These are phyloP conservation scores for Neurospora crassa DNA, from an alignment of 2,329 filamentous ascomycete species.

Conservation along the genomic window DNA sequence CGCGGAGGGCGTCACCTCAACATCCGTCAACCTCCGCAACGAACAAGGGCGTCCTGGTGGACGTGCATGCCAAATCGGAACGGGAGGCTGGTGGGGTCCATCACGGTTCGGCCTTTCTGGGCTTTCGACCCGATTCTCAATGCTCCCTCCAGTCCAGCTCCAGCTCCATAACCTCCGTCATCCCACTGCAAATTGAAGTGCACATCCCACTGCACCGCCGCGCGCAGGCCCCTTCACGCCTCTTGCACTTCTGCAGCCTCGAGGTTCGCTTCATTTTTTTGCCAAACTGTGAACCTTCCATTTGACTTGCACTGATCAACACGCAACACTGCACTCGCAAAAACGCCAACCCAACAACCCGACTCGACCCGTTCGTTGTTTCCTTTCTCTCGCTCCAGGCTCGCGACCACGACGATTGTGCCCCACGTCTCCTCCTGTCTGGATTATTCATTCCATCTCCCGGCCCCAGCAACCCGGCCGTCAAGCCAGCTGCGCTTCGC, in stretches of 20 bases:
- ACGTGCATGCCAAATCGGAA: background rate
- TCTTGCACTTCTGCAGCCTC: background rate
- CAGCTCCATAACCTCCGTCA: conserved; percentile 16
- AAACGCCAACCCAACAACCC: background rate
- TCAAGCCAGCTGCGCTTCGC: background rate
- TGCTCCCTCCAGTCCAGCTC: conserved; percentile 17
- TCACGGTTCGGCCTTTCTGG: conserved; percentile 18
- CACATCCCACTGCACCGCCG: background rate
- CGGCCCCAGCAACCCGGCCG: background rate
- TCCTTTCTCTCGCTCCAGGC: background rate
- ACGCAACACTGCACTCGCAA: background rate
- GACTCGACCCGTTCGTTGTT: background rate
- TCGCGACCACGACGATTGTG: background rate
- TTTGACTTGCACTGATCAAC: background rate
- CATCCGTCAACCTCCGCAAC: background rate
- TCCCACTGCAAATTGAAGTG: conserved; percentile 8
- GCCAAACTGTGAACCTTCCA: conserved; percentile 1
- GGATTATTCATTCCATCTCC: background rate
- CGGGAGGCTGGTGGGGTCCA: conserved; percentile 18
- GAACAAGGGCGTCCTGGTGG: background rate
- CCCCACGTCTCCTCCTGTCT: background rate
- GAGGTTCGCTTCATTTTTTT: conserved; percentile 2
- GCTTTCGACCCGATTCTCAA: conserved; percentile 20
- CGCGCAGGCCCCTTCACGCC: background rate
- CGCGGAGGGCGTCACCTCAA: background rate